Conservation (phyloP, 2,329 filamentous ascomycete genomes). For the Hypocreales sp. region DNA sequence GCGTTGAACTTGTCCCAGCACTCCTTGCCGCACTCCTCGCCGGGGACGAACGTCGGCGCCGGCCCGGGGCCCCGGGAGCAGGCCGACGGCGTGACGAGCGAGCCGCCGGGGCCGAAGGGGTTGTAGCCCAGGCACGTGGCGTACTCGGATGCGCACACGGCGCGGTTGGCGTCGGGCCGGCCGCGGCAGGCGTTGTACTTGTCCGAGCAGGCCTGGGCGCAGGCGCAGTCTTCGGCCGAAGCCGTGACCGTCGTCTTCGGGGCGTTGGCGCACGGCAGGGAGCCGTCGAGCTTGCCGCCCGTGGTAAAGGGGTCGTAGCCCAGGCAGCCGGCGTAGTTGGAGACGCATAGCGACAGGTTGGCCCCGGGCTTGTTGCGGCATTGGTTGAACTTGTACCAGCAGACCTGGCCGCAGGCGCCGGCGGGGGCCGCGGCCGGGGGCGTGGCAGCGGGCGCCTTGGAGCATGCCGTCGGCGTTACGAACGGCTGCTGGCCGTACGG, state of each 20-base stretch:
- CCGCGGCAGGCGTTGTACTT: constrained; percentile 7
- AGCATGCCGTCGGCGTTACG: background rate
- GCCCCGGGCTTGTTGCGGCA: constrained; percentile 7
- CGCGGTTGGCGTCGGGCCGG: constrained; percentile 7
- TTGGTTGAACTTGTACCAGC: constrained; percentile 5
- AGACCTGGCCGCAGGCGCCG: constrained; percentile 7
- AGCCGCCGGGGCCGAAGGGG: constrained; percentile 6
- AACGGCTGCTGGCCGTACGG: constrained; percentile 1
- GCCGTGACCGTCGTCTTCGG: no score
- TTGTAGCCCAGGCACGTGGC: constrained; percentile 8
- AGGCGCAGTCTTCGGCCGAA: background rate
- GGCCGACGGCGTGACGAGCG: constrained; percentile 1
- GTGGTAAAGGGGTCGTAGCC: constrained; percentile 10
- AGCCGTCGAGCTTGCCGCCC: constrained; percentile 4
- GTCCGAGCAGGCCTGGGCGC: constrained; percentile 6
- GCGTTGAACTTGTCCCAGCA: constrained; percentile 1
- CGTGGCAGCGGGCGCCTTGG: no score
- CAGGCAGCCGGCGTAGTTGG: constrained; percentile 10
- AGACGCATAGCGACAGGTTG: constrained; percentile 11
- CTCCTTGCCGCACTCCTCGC: background rate
- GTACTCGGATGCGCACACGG: constrained; percentile 8
- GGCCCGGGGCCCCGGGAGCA: no score
- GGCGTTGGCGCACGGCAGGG: constrained; percentile 6
- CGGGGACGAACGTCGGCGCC: no score
- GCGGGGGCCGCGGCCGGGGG: no score